Conservation (phyloP, 2,329 filamentous ascomycete species). For the Paramyrothecium sp. region DNA sequence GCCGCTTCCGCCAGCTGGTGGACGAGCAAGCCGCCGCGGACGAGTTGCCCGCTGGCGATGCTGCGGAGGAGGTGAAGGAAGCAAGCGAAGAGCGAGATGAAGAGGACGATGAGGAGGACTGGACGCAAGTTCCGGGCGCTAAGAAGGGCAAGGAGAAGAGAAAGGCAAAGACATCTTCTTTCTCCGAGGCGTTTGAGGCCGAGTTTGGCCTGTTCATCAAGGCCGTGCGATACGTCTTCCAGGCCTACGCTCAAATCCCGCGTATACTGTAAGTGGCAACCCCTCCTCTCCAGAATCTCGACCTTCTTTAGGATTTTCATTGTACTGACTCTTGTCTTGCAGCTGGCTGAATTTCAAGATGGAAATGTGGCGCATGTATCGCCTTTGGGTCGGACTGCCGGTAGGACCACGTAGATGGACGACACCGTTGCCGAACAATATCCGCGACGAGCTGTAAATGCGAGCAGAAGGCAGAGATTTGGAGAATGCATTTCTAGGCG, state of each 20-base stretch:
- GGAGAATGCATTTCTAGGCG: neutral
- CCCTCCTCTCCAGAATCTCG: neutral
- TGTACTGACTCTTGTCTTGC: constrained; percentile 1
- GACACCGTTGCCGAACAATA: constrained; percentile 39
- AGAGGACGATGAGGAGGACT: constrained; percentile 27
- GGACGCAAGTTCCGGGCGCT: constrained; percentile 11
- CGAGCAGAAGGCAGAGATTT: neutral
- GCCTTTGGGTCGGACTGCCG: constrained; percentile 52
- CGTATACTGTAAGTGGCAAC: constrained; percentile 61
- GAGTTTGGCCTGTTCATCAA: constrained; percentile 65
- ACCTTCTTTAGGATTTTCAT: neutral
- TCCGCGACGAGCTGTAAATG: constrained; percentile 46
- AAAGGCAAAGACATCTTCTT: neutral
- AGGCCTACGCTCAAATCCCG: constrained; percentile 69
- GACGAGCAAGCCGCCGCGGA: constrained; percentile 28
- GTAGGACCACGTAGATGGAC: constrained; percentile 47
- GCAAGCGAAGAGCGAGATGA: constrained; percentile 3
- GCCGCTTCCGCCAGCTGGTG: constrained; percentile 64
- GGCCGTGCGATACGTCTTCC: constrained; percentile 65
- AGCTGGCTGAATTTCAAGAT: constrained; percentile 43
- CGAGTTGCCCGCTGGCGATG: constrained; percentile 24
- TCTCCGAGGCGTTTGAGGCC: constrained; percentile 57
- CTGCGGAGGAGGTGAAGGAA: constrained; percentile 39
- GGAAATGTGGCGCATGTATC: constrained; percentile 46
- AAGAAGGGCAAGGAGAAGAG: neutral